Conservation (phyloP, 2,329 filamentous ascomycete species). For the Diaporthe batatas region DNA sequence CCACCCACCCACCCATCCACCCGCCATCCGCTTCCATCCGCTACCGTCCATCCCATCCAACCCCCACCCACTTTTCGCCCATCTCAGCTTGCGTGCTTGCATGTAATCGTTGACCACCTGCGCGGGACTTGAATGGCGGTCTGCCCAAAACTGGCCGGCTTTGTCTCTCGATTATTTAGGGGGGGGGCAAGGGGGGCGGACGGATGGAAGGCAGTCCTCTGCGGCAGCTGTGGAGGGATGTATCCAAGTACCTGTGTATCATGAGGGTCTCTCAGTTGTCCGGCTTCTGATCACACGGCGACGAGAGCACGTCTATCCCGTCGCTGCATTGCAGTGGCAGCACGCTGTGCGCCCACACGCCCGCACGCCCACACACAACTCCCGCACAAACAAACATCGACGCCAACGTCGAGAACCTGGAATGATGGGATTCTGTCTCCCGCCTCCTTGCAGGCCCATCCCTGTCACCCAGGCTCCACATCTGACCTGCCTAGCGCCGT, state of each 20-base stretch:
- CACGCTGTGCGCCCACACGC: background rate
- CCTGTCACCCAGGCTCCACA: constrained; percentile 6
- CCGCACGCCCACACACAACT: background rate
- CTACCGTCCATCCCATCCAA: constrained; percentile 7
- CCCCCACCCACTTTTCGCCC: constrained; percentile 13
- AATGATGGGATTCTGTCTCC: constrained; percentile 33
- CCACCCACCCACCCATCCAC: background rate
- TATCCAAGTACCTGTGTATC: background rate
- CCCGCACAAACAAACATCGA: constrained; percentile 3
- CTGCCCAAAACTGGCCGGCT: constrained; percentile 25
- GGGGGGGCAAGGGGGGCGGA: background rate
- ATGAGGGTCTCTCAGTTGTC: background rate
- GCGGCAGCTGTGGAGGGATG: too few species aligned
- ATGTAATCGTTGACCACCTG: constrained; percentile 3
- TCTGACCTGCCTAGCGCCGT: constrained; percentile 34
- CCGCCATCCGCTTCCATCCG: constrained; percentile 16
- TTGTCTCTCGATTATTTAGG: background rate
- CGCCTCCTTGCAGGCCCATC: constrained; percentile 23
- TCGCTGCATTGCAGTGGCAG: background rate
- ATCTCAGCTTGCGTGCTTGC: constrained; percentile 24
- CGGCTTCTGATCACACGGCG: constrained; percentile 19
- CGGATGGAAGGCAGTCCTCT: too few species aligned
- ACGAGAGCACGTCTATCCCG: constrained; percentile 8
- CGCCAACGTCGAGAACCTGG: constrained; percentile 30
- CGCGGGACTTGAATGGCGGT: constrained; percentile 21